Percentiles rank a stretch among this genome's conserved stretches.
phyloP scores from a whole-genome alignment of 2,329 filamentous ascomycete genomes.

The Talaromyces verruculosus region DNA sequence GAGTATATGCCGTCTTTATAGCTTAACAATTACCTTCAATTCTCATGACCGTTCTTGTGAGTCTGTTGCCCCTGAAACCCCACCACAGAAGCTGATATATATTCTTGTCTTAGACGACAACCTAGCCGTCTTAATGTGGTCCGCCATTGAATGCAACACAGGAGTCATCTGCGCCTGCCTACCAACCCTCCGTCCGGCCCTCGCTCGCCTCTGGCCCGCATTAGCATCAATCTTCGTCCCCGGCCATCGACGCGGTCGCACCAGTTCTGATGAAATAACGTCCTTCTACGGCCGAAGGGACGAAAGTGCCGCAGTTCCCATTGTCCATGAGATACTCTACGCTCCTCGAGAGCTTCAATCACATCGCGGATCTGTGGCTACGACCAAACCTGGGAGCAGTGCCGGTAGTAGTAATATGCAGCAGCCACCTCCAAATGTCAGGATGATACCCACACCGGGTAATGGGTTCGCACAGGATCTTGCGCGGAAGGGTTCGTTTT shows the following conservation, averaged over 20 bases:
- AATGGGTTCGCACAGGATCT: constrained; percentile 20
- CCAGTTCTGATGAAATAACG: neutral
- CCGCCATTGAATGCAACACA: constrained; percentile 42
- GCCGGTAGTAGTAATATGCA: neutral
- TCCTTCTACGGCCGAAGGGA: constrained; percentile 1
- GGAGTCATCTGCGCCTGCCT: constrained; percentile 46
- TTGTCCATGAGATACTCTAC: neutral
- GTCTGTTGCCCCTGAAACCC: constrained; percentile 8
- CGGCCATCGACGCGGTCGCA: neutral
- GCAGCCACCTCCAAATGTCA: neutral
- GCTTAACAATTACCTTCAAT: constrained; percentile 35
- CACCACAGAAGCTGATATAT: neutral
- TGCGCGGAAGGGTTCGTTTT: constrained; percentile 19
- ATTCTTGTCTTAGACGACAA: constrained; percentile 32
- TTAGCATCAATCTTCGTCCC: neutral
- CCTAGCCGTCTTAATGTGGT: constrained; percentile 39
- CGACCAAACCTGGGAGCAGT: neutral
- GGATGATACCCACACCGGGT: constrained; percentile 12
- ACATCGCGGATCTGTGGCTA: neutral
- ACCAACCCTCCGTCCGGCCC: constrained; percentile 40
- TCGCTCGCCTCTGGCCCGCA: constrained; percentile 32
- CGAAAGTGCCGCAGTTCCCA: neutral
- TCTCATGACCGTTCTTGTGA: constrained; percentile 39
- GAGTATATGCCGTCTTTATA: constrained; percentile 36
- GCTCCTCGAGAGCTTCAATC: neutral